These are phyloP conservation scores for Hanseniaspora clermontiae DNA, from an alignment of 805 yeast genomes.

Conservation along the genomic window DNA sequence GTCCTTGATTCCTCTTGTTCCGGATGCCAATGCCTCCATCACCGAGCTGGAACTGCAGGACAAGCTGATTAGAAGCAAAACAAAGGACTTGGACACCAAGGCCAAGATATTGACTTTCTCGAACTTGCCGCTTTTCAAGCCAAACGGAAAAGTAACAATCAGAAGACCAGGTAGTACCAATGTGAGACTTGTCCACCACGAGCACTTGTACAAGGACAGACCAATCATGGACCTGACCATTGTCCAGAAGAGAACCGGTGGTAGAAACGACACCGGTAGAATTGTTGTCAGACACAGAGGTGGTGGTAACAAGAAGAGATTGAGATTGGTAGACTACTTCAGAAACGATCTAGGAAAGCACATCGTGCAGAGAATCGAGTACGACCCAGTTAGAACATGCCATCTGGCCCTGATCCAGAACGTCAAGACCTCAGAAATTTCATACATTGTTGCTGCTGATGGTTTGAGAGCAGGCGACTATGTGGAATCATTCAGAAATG, in stretches of 20 bases:
- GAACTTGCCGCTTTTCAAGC: neutral
- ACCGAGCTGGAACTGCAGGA: slow-evolving; percentile 10
- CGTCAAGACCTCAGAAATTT: slow-evolving; percentile 43
- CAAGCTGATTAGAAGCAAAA: slow-evolving; percentile 5
- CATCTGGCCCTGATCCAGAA: slow-evolving; percentile 81
- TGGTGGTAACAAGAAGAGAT: slow-evolving; percentile 88
- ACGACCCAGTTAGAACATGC: slow-evolving; percentile 87
- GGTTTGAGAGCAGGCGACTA: slow-evolving; percentile 87
- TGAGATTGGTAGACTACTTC: slow-evolving; percentile 66
- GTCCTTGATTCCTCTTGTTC: slow-evolving; percentile 2
- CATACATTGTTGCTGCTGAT: slow-evolving; percentile 81
- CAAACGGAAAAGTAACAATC: slow-evolving; percentile 12
- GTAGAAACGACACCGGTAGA: slow-evolving; percentile 79
- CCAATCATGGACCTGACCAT: slow-evolving; percentile 68
- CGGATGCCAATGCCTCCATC: neutral
- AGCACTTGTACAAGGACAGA: slow-evolving; percentile 73
- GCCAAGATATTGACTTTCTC: slow-evolving; percentile 5
- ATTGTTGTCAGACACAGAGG: slow-evolving; percentile 92
- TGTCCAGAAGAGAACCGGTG: slow-evolving; percentile 61
- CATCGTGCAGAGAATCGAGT: slow-evolving; percentile 75
- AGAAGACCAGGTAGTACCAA: slow-evolving; percentile 42
- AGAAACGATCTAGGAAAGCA: slow-evolving; percentile 60
- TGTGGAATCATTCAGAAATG: slow-evolving; percentile 80
- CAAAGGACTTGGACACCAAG: slow-evolving; percentile 7
- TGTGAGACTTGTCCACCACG: slow-evolving; percentile 32